Evolutionary conservation across 1,284 basidiomycete species (phyloP), one percentile per base, ranked within the genome.

Genomic region (Porogramme epimiltina): DNA sequence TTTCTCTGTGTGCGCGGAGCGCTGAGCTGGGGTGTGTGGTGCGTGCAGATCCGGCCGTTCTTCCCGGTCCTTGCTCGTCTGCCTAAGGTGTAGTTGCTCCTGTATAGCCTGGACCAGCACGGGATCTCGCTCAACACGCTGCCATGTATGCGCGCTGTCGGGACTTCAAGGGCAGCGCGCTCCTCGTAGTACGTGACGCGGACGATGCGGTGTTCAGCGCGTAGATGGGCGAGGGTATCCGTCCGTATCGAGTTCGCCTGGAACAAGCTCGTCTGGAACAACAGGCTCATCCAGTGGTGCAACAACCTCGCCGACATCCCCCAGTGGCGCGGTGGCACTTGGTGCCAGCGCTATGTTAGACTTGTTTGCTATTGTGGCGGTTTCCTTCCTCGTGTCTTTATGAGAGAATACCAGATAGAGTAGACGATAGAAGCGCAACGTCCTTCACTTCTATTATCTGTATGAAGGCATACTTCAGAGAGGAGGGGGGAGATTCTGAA

Each of bases 91-190:
- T 98, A 96, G 96, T 82, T 81, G 1, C 76, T 98, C 3, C 72
- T 98, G 1, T 98, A 98, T 72, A 95, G 93, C 10, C 76, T 97
- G 16, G 96, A 99, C 64, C 95, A 98, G 67, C 92, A 98, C 59
- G 96, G 96, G 0, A 94, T 95, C 42, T 95, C 93, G 9, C 76
- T 98, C 10, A 84, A 89, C 36, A 98, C 96, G 0, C 79, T 98
- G n/a, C n/a, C n/a, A n/a, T n/a, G 0, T 96, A 95, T 66, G 64
- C 81, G 2, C 79, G 81, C 2, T 88, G 88, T 43, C 84, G 80
- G 51, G 47, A 58, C 25, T 66, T 70, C 49, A 49, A 51, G 16
- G 69, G 71, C 16, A 82, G 84, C 2, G 77, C 80, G 19, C 62
- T 89, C 1, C 57, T 90, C 1, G 73, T 80, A 10, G 70, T 92